Evolutionary conservation across 2,329 filamentous ascomycete species (phyloP).

Genomic region (Mycogone perniciosa): DNA sequence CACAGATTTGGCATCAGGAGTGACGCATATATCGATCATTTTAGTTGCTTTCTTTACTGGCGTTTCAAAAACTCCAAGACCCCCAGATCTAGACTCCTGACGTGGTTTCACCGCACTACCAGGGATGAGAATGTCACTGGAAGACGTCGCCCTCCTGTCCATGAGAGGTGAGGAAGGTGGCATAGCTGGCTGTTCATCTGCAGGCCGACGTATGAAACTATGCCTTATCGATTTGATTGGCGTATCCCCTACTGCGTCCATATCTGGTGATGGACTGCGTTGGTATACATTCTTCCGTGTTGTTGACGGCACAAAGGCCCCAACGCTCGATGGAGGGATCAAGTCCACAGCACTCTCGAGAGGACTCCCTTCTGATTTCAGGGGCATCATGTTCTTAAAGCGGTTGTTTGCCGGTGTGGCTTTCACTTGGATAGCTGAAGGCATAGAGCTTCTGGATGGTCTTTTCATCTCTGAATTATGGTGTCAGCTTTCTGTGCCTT

Average conservation of each 20-base stretch:
- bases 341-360: conserved; percentile 23
- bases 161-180: conserved; percentile 32
- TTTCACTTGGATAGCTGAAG: conserved; percentile 44
- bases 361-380: conserved; percentile 20
- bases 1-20: conserved; percentile 14
- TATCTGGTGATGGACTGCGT: conserved; percentile 23
- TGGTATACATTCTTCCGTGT: conserved; percentile 28
- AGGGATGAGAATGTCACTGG: conserved; percentile 14
- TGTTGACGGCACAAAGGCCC: conserved; percentile 36
- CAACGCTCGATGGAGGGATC: conserved; percentile 33
- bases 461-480: conserved; percentile 1
- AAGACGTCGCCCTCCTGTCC: conserved; percentile 18
- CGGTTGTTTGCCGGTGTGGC: conserved; percentile 51
- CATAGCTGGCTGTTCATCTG: conserved; percentile 22
- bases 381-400: conserved; percentile 44
- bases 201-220: conserved; percentile 25
- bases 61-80: conserved; percentile 30
- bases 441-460: conserved; percentile 33
- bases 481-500: background rate
- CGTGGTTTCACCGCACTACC: conserved; percentile 13
- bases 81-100: conserved; percentile 4
- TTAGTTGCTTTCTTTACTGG: conserved; percentile 31
- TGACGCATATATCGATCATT: conserved; percentile 12
- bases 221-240: conserved; percentile 22
- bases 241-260: conserved; percentile 26